Base-by-base conservation (phyloP, 129 eudicot species). In the Solidago caesia region DNA sequence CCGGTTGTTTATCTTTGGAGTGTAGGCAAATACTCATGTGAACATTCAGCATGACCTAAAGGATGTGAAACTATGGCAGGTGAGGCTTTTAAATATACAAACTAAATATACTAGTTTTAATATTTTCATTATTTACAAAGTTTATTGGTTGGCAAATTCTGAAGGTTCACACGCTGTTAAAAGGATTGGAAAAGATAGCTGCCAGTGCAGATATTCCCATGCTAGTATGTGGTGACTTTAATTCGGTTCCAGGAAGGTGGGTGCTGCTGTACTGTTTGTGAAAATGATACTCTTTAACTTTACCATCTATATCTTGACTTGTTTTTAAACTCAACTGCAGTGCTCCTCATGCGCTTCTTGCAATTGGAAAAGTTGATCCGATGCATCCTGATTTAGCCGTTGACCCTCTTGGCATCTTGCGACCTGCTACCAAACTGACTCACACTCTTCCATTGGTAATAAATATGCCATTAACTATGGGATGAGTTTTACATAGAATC, bases 61-160 rank as follows among this genome's bases (percentile, higher is more conserved):
- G 83, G 99, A 95, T 78, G 99, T 95, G 73, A 91, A 88, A 84
- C 88, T 88, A 52, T 95, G 99, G 99, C 99, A 91, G 99, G 99
- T 95, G 55, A 4, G 68, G 10, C 58, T 44, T 60, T 45, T 44
- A 44, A 41, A 27, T 25, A 26, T 57, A 59, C n/a, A n/a, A 48
- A 62, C 42, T 12, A 45, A 70, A 62, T 42, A 13, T 72, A 33
- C 9, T 79, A 6, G 8, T 10, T 3, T 11, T 44, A 26, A 1
- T 14, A 15, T 56, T 75, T 14, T 43, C 59, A 45, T 44, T 2
- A 45, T 57, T 64, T 74, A 45, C 69, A 55, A 51, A 65, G 12
- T 16, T 8, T 41, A 59, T 16, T 69, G 14, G 72, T 70, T 71
- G 62, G 71, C 45, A 56, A 75, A 13, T 64, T 49, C 15, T 47